Evolutionary conservation across 345 rosid genomes (phyloP).

Genomic region (Eucalyptus erythrocorys): DNA sequence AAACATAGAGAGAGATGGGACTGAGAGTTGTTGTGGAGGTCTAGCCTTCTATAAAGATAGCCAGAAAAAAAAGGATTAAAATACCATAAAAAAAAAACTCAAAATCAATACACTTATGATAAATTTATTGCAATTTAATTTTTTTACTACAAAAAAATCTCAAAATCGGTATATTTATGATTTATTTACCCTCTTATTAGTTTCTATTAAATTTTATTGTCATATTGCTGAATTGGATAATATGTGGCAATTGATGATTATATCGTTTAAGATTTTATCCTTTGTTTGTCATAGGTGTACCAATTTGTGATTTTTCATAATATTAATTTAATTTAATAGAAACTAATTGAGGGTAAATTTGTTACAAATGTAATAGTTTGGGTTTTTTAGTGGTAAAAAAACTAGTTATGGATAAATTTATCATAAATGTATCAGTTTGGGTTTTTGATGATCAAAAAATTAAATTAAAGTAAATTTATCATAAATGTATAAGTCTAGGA

Average conservation of each 20-base stretch:
- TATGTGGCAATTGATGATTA: fast-evolving
- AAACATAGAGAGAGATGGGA: not conserved
- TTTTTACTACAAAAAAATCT: too few relatives aligned
- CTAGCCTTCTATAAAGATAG: not conserved
- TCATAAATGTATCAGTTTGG: fast-evolving
- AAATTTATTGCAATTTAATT: fast-evolving
- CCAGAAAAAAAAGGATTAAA: not conserved
- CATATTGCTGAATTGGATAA: fast-evolving
- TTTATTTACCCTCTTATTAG: fast-evolving
- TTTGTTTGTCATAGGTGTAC: fast-evolving
- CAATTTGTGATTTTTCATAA: fast-evolving
- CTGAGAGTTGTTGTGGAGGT: not conserved
- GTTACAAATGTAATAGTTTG: too few relatives aligned
- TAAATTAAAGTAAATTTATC: too few relatives aligned
- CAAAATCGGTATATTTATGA: fast-evolving
- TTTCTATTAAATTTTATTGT: fast-evolving
- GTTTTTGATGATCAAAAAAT: fast-evolving
- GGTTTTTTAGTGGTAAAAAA: too few relatives aligned
- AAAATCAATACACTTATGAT: fast-evolving
- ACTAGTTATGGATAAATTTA: too few relatives aligned
- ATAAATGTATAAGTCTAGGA: fast-evolving
- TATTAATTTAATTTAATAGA: too few relatives aligned
- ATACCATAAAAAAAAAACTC: fast-evolving
- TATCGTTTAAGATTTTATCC: fast-evolving
- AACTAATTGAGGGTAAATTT: too few relatives aligned